Evolutionary conservation across 164 flowering plant species (phyloP).

Genomic region (Tetrastigma voinierianum): DNA sequence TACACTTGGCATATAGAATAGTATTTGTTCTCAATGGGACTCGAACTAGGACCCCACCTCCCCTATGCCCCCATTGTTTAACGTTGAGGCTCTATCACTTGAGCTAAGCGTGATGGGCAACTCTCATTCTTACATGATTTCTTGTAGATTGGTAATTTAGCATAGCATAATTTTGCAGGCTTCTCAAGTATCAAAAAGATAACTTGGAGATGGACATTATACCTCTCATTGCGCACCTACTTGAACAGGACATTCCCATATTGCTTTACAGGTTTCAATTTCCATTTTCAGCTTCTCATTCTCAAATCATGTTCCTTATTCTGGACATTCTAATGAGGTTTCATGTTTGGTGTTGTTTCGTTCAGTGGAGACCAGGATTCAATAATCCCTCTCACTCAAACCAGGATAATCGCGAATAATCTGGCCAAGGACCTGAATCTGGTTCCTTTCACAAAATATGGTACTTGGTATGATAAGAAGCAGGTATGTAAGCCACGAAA

Average conservation of each 20-base stretch:
- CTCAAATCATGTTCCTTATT: too few species aligned
- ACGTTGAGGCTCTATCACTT: too few species aligned
- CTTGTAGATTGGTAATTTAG: too few species aligned
- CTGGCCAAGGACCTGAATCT: constrained; percentile 30
- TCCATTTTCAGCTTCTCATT: background rate
- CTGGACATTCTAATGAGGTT: background rate
- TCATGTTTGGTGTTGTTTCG: background rate
- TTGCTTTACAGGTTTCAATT: constrained; percentile 34
- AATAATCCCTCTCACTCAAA: constrained; percentile 41
- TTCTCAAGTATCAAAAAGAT: constrained; percentile 32
- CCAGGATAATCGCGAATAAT: constrained; percentile 41
- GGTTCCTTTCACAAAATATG: constrained; percentile 25
- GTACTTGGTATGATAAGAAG: constrained; percentile 35
- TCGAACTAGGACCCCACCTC: too few species aligned
- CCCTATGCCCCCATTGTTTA: too few species aligned
- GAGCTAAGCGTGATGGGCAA: too few species aligned
- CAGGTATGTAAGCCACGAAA: constrained; percentile 21
- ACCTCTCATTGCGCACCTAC: constrained; percentile 28
- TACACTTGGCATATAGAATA: too few species aligned
- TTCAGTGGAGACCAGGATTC: constrained; percentile 49
- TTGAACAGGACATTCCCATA: constrained; percentile 32
- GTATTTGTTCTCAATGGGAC: too few species aligned
- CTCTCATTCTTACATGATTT: too few species aligned
- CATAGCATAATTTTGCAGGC: constrained; percentile 24
- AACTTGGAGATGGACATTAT: constrained; percentile 31